These are phyloP conservation scores for Monosiga brevicollis DNA, from an alignment of 78 protist species.

Conservation along the genomic window DNA sequence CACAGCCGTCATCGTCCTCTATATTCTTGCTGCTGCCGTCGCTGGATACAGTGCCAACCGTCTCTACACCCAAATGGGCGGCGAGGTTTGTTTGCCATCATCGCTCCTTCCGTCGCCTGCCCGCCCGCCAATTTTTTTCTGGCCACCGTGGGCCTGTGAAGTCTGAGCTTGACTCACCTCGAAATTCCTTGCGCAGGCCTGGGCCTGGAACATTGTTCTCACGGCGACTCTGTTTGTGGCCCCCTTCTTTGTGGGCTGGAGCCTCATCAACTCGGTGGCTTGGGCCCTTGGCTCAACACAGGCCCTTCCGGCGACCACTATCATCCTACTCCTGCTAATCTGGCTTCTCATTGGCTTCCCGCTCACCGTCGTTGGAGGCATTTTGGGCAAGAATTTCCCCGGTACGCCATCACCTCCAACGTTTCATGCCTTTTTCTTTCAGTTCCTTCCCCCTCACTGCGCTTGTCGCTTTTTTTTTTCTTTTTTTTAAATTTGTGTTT, in stretches of 20 bases:
- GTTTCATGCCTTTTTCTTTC: neutral
- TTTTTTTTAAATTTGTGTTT: neutral
- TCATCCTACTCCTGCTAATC: slow-evolving; percentile 58
- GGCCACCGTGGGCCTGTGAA: slow-evolving; percentile 42
- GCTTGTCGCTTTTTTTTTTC: neutral
- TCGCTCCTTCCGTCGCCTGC: neutral
- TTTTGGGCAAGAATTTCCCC: slow-evolving; percentile 68
- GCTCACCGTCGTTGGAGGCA: slow-evolving; percentile 84
- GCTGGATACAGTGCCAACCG: slow-evolving; percentile 10
- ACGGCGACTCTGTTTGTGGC: slow-evolving; percentile 52
- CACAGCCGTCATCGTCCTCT: slow-evolving; percentile 77
- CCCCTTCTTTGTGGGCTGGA: slow-evolving; percentile 65
- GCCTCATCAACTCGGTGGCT: slow-evolving; percentile 79
- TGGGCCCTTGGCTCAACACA: slow-evolving; percentile 59
- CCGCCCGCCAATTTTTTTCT: neutral
- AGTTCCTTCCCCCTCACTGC: neutral
- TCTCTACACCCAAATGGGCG: neutral
- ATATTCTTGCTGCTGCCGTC: slow-evolving; percentile 72
- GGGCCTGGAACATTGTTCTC: slow-evolving; percentile 89
- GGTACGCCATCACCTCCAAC: too few relatives aligned
- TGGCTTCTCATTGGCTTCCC: slow-evolving; percentile 79
- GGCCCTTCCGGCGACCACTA: slow-evolving; percentile 81
- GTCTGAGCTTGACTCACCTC: slow-evolving; percentile 54
- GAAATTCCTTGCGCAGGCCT: slow-evolving; percentile 67
- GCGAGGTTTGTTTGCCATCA: neutral